Percentiles rank a stretch among this genome's conserved stretches.
Evolutionary conservation across 139 green algal species (phyloP).

Genomic region (Chlamydomonas incerta): DNA sequence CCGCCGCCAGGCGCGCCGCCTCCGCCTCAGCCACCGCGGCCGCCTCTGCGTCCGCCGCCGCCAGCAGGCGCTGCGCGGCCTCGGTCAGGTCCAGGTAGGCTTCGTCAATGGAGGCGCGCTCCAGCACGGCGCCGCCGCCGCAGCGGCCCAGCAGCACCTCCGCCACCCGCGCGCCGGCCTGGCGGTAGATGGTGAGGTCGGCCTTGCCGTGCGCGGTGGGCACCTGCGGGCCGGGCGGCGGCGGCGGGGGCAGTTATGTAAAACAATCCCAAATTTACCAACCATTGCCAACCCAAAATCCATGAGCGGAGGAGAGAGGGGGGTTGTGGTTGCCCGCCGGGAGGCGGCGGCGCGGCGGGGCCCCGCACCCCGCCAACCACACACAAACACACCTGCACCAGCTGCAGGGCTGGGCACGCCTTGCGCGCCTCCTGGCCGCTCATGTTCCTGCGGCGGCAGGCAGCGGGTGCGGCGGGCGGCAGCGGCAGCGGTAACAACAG

Average conservation of each 20-base stretch:
- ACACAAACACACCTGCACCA: conserved; percentile 76
- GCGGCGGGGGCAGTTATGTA: background rate
- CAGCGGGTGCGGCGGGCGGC: background rate
- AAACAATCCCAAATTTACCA: too few species aligned
- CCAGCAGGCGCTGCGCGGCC: conserved; percentile 58
- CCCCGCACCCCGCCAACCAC: too few species aligned
- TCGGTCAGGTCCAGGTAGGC: conserved; percentile 86
- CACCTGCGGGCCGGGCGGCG: conserved; percentile 67
- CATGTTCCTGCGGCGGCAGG: conserved; percentile 31
- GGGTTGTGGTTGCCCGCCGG: background rate
- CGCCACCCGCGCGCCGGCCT: conserved; percentile 65
- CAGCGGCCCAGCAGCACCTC: conserved; percentile 56
- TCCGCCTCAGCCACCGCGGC: too few species aligned
- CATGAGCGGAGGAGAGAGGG: background rate
- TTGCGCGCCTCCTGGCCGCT: conserved; percentile 63
- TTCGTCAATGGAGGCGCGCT: conserved; percentile 89
- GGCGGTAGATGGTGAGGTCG: conserved; percentile 84
- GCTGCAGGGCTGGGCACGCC: conserved; percentile 74
- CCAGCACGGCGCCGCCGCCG: conserved; percentile 48
- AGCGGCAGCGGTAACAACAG: too few species aligned
- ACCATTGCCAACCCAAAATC: too few species aligned
- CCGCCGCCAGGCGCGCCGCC: background rate
- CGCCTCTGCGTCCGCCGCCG: background rate
- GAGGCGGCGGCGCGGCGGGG: too few species aligned
- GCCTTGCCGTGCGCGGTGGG: conserved; percentile 86